Percentiles rank a stretch among this genome's conserved stretches.
Conservation (phyloP, 257 asterid species). For the Solanum commersonii region DNA sequence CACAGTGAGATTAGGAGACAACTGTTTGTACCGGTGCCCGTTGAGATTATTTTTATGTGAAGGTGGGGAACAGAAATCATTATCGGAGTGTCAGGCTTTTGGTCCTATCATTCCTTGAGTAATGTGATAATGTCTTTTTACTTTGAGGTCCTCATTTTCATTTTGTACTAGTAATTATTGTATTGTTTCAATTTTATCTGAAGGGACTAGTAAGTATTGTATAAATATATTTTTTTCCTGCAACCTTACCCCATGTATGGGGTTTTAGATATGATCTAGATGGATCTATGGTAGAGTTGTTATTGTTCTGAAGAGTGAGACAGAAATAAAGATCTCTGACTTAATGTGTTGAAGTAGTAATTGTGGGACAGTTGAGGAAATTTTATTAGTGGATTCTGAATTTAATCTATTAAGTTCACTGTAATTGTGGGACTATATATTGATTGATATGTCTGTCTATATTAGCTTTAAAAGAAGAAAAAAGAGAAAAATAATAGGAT, state of each 20-base stretch:
- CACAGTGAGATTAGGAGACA: slow-evolving; percentile 54
- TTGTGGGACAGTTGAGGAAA: neutral
- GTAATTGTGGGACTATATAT: neutral
- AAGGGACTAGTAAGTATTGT: neutral
- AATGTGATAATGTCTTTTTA: slow-evolving; percentile 1
- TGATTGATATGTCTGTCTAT: neutral
- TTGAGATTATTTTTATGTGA: slow-evolving; percentile 55
- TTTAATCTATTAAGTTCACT: neutral
- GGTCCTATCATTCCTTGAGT: slow-evolving; percentile 55
- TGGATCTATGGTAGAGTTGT: neutral
- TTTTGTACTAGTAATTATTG: no score
- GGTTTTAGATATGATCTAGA: neutral
- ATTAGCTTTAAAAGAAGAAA: neutral
- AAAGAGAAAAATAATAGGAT: neutral
- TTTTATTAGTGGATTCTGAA: neutral
- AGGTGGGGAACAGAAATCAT: slow-evolving; percentile 81
- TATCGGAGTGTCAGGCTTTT: slow-evolving; percentile 52
- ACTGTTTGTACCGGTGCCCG: slow-evolving; percentile 84
- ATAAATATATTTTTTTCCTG: neutral
- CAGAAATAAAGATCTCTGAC: neutral
- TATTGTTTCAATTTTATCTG: neutral
- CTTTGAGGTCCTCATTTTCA: neutral
- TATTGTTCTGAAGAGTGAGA: neutral
- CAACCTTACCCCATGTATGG: neutral
- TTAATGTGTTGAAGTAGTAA: neutral